A percentile compares a stretch with the other conserved stretches of the same genome.
These are phyloP conservation scores for Alternaria metachromatica DNA, from an alignment of 2,329 filamentous ascomycete species.

Conservation along the genomic window DNA sequence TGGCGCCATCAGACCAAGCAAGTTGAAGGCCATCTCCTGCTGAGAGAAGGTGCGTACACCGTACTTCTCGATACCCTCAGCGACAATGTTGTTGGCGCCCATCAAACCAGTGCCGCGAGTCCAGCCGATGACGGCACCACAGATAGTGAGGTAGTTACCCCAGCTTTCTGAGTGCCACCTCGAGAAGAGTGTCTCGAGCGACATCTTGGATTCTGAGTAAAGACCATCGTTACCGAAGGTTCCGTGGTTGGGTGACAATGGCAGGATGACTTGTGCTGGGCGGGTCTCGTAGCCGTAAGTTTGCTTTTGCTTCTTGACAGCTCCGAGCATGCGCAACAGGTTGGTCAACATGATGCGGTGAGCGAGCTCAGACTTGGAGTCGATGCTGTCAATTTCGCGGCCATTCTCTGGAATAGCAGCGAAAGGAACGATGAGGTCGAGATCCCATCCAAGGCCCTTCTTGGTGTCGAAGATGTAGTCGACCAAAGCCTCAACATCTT, in stretches of 20 bases:
- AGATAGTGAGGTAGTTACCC: constrained; percentile 97
- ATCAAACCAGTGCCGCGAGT: constrained; percentile 98
- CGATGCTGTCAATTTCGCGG: constrained; percentile 93
- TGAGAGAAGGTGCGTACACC: constrained; percentile 98
- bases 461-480: constrained; percentile 97
- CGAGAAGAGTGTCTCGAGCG: constrained; percentile 96
- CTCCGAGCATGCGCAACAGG: constrained; percentile 86
- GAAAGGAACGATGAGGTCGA: constrained; percentile 95
- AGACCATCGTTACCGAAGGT: constrained; percentile 98
- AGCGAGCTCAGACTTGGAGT: constrained; percentile 96
- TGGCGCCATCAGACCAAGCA: constrained; percentile 94
- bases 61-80: constrained; percentile 94
- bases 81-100: constrained; percentile 97
- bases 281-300: constrained; percentile 90
- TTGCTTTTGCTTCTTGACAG: constrained; percentile 89
- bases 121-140: constrained; percentile 98
- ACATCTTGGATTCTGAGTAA: constrained; percentile 98
- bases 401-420: constrained; percentile 98
- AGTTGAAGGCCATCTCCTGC: constrained; percentile 99
- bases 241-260: constrained; percentile 95
- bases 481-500: constrained; percentile 92
- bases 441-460: constrained; percentile 96
- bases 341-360: constrained; percentile 99
- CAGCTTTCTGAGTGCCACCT: constrained; percentile 98
- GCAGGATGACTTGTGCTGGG: constrained; percentile 93